Percentiles rank a stretch among this genome's conserved stretches.
phyloP scores from a whole-genome alignment of 495 filamentous ascomycete genomes.

The Penicillium malachiteum region DNA sequence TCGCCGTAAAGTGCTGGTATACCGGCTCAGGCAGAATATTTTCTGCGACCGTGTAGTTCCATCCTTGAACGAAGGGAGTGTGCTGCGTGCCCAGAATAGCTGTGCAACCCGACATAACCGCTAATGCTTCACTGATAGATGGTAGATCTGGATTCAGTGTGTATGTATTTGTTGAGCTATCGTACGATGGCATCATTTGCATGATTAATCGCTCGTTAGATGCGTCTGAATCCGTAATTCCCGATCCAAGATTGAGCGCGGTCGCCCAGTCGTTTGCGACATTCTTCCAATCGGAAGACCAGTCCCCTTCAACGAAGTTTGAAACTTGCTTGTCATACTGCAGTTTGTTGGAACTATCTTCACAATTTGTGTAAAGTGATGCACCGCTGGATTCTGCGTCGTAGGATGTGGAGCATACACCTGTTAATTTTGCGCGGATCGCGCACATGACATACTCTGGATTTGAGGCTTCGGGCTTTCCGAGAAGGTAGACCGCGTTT shows the following conservation, averaged over 20 bases:
- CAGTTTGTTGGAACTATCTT: conserved; percentile 48
- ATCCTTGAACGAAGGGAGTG: conserved; percentile 57
- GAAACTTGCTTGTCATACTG: conserved; percentile 48
- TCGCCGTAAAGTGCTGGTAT: conserved; percentile 56
- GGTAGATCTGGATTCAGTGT: conserved; percentile 47
- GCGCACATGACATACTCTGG: conserved; percentile 61
- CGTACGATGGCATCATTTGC: conserved; percentile 41
- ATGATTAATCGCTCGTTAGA: conserved; percentile 64
- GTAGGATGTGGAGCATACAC: conserved; percentile 63
- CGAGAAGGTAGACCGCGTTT: conserved; percentile 63
- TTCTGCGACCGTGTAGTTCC: conserved; percentile 45
- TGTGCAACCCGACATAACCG: conserved; percentile 64
- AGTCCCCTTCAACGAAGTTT: conserved; percentile 29
- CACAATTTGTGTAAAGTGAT: conserved; percentile 54
- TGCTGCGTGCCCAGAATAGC: conserved; percentile 52
- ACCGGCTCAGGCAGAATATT: conserved; percentile 31
- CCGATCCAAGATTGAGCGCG: conserved; percentile 58
- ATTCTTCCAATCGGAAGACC: conserved; percentile 55
- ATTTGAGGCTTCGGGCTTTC: conserved; percentile 35
- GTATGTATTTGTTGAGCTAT: conserved; percentile 8
- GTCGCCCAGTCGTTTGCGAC: conserved; percentile 57
- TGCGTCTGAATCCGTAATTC: conserved; percentile 56
- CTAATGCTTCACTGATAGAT: conserved; percentile 64
- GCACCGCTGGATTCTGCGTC: conserved; percentile 56
- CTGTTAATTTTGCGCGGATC: conserved; percentile 55